Evolutionary conservation across 345 rosid species (phyloP).

Genomic region (Eucalyptus curtisii): DNA sequence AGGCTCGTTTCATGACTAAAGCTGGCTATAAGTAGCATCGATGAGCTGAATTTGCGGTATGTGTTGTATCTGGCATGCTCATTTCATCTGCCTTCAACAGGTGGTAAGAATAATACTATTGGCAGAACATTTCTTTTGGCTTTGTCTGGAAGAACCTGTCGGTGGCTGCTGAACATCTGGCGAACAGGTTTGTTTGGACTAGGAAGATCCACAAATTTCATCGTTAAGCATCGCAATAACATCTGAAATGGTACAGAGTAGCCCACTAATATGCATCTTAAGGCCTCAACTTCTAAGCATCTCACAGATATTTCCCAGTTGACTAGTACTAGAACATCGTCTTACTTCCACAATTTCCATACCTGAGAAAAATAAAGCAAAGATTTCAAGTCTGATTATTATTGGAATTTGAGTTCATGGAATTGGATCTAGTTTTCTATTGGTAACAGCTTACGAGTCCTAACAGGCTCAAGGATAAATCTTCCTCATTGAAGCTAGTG

Average conservation of each 20-base stretch:
- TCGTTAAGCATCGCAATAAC: slow-evolving; percentile 5
- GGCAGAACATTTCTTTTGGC: neutral
- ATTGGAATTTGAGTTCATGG: neutral
- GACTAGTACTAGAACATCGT: neutral
- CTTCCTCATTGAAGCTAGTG: slow-evolving; percentile 12
- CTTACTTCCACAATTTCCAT: slow-evolving; percentile 5
- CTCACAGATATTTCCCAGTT: neutral
- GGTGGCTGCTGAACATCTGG: neutral
- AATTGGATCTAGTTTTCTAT: neutral
- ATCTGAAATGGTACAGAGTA: neutral
- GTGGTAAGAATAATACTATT: neutral
- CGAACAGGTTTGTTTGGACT: slow-evolving; percentile 1
- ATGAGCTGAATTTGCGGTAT: neutral
- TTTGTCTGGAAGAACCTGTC: neutral
- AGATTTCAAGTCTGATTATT: neutral
- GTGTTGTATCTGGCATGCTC: neutral
- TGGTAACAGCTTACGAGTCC: slow-evolving; percentile 5
- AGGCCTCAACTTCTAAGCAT: neutral
- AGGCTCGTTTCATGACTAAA: neutral
- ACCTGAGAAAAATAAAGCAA: neutral
- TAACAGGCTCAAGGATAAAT: slow-evolving; percentile 4
- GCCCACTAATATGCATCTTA: neutral
- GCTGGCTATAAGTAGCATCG: neutral
- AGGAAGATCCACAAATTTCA: slow-evolving; percentile 2
- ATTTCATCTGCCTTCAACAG: neutral